phyloP scores from a whole-genome alignment of 106 monocot genomes.

The Xerophyta viscosa region DNA sequence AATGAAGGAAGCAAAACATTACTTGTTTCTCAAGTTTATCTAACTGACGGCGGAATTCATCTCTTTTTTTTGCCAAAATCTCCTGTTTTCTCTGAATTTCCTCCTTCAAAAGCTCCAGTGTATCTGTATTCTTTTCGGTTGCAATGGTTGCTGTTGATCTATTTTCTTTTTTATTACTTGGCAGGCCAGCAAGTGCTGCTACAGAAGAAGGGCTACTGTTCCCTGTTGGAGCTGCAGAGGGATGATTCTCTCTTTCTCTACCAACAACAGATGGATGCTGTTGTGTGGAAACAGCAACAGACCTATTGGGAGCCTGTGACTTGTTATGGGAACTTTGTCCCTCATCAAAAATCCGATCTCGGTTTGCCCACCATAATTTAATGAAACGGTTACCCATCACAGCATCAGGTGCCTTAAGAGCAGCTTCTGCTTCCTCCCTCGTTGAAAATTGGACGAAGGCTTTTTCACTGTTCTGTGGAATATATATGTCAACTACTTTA shows the following conservation, averaged over 20 bases:
- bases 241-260: slow-evolving; percentile 28
- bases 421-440: slow-evolving; percentile 92
- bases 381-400: slow-evolving; percentile 99
- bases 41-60: slow-evolving; percentile 71
- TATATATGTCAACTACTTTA: slow-evolving; percentile 68
- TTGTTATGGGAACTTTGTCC: slow-evolving; percentile 14
- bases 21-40: slow-evolving; percentile 85
- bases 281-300: slow-evolving; percentile 12
- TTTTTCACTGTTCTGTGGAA: slow-evolving; percentile 74
- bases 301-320: neutral
- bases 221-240: slow-evolving; percentile 22
- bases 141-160: slow-evolving; percentile 24
- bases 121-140: slow-evolving; percentile 45
- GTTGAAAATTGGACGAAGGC: slow-evolving; percentile 96
- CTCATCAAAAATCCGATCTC: slow-evolving; percentile 68
- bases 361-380: slow-evolving; percentile 92
- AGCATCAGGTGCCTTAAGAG: slow-evolving; percentile 89
- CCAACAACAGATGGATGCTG: too few species aligned
- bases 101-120: slow-evolving; percentile 65
- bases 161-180: slow-evolving; percentile 25
- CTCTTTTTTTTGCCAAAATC: slow-evolving; percentile 63
- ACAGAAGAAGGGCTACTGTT: slow-evolving; percentile 19
- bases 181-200: slow-evolving; percentile 5
- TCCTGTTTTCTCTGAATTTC: slow-evolving; percentile 96
- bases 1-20: slow-evolving; percentile 2